Evolutionary conservation across 352 stramenopile species (phyloP).

Genomic region (Elongisporangium undulatum): DNA sequence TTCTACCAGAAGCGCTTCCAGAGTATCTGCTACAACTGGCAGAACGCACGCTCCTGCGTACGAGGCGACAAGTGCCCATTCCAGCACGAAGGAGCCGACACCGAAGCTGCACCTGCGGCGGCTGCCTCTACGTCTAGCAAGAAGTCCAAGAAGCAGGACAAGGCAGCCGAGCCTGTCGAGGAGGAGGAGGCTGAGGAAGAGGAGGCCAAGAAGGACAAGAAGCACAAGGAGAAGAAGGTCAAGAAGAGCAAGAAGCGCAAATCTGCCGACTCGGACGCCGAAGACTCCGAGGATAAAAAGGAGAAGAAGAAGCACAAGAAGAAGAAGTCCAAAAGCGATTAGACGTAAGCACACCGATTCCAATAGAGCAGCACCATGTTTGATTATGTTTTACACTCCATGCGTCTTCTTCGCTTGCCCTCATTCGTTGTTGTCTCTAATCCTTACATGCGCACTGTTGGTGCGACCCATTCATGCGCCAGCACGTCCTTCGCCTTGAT

Average conservation of each 20-base stretch:
- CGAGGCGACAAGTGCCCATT: conserved; percentile 45
- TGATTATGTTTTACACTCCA: background rate
- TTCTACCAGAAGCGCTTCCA: conserved; percentile 64
- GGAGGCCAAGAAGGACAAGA: conserved; percentile 3
- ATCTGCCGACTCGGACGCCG: background rate
- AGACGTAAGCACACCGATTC: background rate
- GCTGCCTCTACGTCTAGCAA: conserved; percentile 3
- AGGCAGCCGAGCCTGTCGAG: background rate
- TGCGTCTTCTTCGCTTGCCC: background rate
- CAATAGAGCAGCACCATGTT: background rate
- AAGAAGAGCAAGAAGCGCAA: conserved; percentile 13
- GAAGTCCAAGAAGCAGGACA: conserved; percentile 1
- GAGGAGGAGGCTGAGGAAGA: background rate
- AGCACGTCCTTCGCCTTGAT: conserved; percentile 42
- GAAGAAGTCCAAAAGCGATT: conserved; percentile 11
- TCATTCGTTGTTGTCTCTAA: conserved; percentile 14
- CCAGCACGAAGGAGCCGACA: conserved; percentile 28
- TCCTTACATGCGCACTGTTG: conserved; percentile 8
- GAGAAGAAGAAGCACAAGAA: conserved; percentile 9
- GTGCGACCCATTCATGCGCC: conserved; percentile 41
- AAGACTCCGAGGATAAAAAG: background rate
- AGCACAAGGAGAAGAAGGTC: conserved; percentile 7
- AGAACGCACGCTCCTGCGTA: conserved; percentile 28
- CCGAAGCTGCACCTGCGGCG: background rate
- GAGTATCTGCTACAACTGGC: conserved; percentile 65